Evolutionary conservation across 352 stramenopile species (phyloP), one percentile per base, ranked within the genome.

Genomic region (Globisporangium alternatum): DNA sequence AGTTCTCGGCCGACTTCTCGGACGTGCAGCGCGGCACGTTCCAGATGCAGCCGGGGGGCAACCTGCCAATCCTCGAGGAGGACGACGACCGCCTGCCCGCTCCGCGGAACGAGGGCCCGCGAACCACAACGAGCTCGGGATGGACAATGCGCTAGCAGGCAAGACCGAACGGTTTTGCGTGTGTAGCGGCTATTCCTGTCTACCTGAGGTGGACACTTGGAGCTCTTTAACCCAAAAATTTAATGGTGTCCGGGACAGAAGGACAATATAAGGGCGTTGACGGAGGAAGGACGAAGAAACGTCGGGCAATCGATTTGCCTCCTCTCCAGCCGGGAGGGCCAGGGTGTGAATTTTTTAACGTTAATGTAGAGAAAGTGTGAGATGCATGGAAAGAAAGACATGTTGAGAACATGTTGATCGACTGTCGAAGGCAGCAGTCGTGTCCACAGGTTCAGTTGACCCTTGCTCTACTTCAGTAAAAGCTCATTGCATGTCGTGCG

Each of bases 31-130:
- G 70, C 28, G 74, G 74, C 43, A 88, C 80, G 28, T 91, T 83
- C 41, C 68, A 91, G 64, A 72, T 91, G 33, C 70, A 80, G 28
- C 45, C 69, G 5, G 70, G 64, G 1, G 12, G 43, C 19, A 48
- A 48, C 43, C 81, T 89, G 68, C 77, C 80, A 2, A 89, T 91
- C 57, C 69, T 90, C 53, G 83, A 91, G 60, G 83, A 91, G 41
- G 80, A 86, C 56, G 76, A 81, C 31, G 64, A 71, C 5, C 67
- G 66, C 30, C 61, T 69, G 25, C 19, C 67, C 57, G 68, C 70
- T n/a, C 49, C 51, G 65, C 52, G 33, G 49, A 48, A 69, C 25
- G 73, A 80, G 9, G 43, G 19, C 45, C 75, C 68, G 13, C 73
- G 76, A 47, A 81, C 76, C 43, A 79, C 72, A 30, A 78, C 76